A percentile compares a stretch with the other conserved stretches of the same genome.
These are phyloP conservation scores for Hymenoscyphus fructigenus DNA, from an alignment of 2,329 filamentous ascomycete genomes.

Conservation along the genomic window DNA sequence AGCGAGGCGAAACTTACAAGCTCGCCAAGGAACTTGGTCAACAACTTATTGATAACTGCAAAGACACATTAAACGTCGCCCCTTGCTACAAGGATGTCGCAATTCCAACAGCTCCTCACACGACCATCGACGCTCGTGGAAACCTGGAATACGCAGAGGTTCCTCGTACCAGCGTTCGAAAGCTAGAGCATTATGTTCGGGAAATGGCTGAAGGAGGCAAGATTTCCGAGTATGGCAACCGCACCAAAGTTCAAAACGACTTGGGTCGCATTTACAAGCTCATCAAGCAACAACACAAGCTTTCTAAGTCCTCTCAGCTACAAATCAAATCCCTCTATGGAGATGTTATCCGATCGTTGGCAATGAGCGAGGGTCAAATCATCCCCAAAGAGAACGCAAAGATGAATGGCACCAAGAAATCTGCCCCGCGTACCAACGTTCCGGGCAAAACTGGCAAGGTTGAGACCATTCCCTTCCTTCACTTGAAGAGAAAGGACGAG, in stretches of 20 bases:
- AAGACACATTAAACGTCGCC: constrained; percentile 78
- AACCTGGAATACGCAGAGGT: constrained; percentile 91
- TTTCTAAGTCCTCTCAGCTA: constrained; percentile 92
- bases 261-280: constrained; percentile 95
- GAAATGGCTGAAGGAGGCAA: constrained; percentile 99
- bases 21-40: constrained; percentile 93
- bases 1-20: constrained; percentile 95
- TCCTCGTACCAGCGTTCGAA: constrained; percentile 83
- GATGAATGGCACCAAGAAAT: constrained; percentile 55
- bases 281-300: constrained; percentile 96
- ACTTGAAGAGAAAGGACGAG: constrained; percentile 89
- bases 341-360: constrained; percentile 88
- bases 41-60: constrained; percentile 96
- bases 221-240: constrained; percentile 97
- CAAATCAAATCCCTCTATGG: constrained; percentile 95
- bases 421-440: constrained; percentile 47
- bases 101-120: constrained; percentile 86
- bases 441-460: constrained; percentile 78
- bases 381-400: constrained; percentile 78
- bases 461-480: constrained; percentile 96
- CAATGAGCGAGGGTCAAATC: constrained; percentile 98
- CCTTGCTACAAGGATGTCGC: constrained; percentile 97
- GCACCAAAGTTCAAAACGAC: constrained; percentile 96
- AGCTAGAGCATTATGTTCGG: constrained; percentile 96
- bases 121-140: constrained; percentile 87